Evolutionary conservation across 2,329 filamentous ascomycete genomes (phyloP).

Genomic region (Emergomyces africanus): DNA sequence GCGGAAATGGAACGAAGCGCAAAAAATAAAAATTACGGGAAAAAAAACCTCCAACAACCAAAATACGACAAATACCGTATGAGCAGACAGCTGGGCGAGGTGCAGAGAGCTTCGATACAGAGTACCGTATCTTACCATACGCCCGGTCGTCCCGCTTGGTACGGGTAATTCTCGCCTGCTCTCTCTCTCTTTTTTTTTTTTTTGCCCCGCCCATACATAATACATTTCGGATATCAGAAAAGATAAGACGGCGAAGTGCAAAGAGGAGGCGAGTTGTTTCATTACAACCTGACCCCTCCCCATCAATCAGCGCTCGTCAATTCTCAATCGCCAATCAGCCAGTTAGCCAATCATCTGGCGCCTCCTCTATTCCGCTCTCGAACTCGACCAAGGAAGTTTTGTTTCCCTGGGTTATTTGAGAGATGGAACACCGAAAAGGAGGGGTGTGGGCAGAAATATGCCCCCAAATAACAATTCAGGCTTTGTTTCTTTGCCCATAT

Average conservation of each 20-base stretch:
- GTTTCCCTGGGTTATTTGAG: background rate
- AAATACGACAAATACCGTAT: background rate
- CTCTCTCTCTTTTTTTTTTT: too few species aligned
- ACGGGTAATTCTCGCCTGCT: background rate
- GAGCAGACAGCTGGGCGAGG: background rate
- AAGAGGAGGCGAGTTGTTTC: background rate
- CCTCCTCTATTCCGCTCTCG: background rate
- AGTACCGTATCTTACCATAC: slow-evolving; percentile 5
- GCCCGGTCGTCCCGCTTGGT: background rate
- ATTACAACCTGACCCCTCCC: background rate
- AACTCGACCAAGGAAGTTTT: background rate
- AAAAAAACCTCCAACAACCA: background rate
- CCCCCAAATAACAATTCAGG: background rate
- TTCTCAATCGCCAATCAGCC: background rate
- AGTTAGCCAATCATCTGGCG: background rate
- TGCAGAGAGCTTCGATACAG: slow-evolving; percentile 1
- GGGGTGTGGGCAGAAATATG: background rate
- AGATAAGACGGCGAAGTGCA: background rate
- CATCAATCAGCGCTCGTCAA: background rate
- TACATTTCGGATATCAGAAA: background rate
- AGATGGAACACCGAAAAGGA: background rate
- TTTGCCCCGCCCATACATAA: background rate
- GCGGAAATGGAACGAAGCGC: background rate
- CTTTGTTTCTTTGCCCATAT: background rate
- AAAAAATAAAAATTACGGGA: background rate